Base-by-base conservation (phyloP, 345 rosid genomes). In the Zanthoxylum bungeanum region DNA sequence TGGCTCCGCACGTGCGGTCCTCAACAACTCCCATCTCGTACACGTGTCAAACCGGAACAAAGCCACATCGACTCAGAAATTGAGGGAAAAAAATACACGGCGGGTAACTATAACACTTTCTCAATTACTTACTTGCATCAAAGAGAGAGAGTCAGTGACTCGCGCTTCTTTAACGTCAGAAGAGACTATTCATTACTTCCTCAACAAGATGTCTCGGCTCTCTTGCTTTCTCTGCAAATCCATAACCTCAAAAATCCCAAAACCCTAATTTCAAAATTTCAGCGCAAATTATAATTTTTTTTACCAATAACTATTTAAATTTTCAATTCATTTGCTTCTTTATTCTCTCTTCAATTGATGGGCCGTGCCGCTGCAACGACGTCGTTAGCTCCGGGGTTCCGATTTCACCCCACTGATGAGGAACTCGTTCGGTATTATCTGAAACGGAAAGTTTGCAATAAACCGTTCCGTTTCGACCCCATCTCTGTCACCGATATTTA, bases 401-500 rank as follows among this genome's bases (percentile, higher is more conserved):
- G 97, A 21, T 92, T 92, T 76, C 97, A 89, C 77, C 98, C 98
- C 0, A 94, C 97, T 16, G 98, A 94, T 27, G 98, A 92, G 79
- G 98, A 94, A 67, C 87, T 94, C 39, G 85, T 92, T n/a, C 83
- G 95, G n/a, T 94, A 92, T 78, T 94, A 94, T 74, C 91, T 94
- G 21, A 90, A 85, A 36, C 85, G 96, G 71, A 94, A 92, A 84
- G 85, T 89, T 81, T 78, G 85, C 67, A 82, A 88, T 57, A 92
- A 81, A 73, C 92, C 92, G 49, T 83, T 87, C 44, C 86, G 90
- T 17, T 79, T 89, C 34, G 91, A 94, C 70, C 81, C 93, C 17
- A 92, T 94, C 66, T 86, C 93, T 53, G 95, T 85, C 53, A 60
- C 84, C 27, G 93, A 94, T 73, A 72, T 94, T 42, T 94, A 94